phyloP scores from a whole-genome alignment of 2,329 filamentous ascomycete genomes.

The Penicillium capsulatum region DNA sequence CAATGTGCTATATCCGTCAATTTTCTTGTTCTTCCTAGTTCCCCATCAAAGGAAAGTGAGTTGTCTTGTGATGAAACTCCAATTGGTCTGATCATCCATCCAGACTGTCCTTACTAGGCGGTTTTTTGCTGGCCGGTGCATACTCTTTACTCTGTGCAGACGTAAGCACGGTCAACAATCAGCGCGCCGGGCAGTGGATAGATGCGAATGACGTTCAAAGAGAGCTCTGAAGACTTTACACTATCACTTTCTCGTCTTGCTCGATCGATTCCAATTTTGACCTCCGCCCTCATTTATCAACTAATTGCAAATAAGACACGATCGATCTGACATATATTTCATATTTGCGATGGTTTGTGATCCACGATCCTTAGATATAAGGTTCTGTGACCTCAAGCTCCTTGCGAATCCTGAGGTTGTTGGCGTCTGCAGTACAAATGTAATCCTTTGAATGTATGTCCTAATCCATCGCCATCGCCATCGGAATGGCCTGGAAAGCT shows the following conservation, averaged over 20 bases:
- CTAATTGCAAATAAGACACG: too few relatives aligned
- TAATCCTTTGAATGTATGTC: slow-evolving; percentile 13
- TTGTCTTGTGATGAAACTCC: slow-evolving; percentile 33
- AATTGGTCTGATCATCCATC: slow-evolving; percentile 25
- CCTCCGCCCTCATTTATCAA: too few relatives aligned
- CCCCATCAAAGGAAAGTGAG: slow-evolving; percentile 6
- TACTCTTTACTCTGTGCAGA: slow-evolving; percentile 27
- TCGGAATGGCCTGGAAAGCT: slow-evolving; percentile 16
- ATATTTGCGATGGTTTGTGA: too few relatives aligned
- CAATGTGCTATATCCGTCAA: not conserved
- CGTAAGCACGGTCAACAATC: slow-evolving; percentile 28
- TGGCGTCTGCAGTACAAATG: slow-evolving; percentile 18
- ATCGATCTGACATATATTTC: too few relatives aligned
- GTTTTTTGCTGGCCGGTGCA: slow-evolving; percentile 22
- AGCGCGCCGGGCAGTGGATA: slow-evolving; percentile 6
- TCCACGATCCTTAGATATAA: too few relatives aligned
- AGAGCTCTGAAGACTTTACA: slow-evolving; percentile 36
- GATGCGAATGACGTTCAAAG: slow-evolving; percentile 35
- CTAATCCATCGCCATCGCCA: slow-evolving; percentile 17
- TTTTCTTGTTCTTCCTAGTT: not conserved
- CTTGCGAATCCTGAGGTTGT: slow-evolving; percentile 10
- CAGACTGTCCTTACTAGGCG: slow-evolving; percentile 4
- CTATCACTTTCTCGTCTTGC: not conserved
- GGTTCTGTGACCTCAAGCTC: too few relatives aligned
- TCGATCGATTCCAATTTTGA: not conserved